A percentile compares a stretch with the other conserved stretches of the same genome.
Conservation (phyloP, 768 basidiomycete genomes). For the Vararia minispora region DNA sequence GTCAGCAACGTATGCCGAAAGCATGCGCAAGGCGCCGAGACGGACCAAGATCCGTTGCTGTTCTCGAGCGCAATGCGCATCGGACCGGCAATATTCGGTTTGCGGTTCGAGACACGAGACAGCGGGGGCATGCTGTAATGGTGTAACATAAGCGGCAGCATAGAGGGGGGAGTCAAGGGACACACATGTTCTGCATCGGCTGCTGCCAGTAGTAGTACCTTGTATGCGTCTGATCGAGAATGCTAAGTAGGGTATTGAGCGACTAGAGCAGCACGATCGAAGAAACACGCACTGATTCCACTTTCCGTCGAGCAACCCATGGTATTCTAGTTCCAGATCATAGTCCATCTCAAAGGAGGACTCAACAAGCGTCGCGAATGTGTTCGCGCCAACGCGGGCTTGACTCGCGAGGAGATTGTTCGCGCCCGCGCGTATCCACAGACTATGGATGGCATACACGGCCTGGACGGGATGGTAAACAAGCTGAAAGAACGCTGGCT, state of each 20-base stretch:
- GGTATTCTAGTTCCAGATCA: slow-evolving; percentile 50
- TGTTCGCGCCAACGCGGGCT: slow-evolving; percentile 50
- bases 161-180: neutral
- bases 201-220: slow-evolving; percentile 67
- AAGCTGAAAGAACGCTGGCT: slow-evolving; percentile 62
- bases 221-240: slow-evolving; percentile 67
- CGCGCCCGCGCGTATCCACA: slow-evolving; percentile 47
- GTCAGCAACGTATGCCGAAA: too few species aligned
- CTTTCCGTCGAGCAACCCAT: slow-evolving; percentile 42
- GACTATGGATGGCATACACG: slow-evolving; percentile 42
- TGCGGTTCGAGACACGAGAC: slow-evolving; percentile 39
- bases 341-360: slow-evolving; percentile 49
- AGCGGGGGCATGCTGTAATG: slow-evolving; percentile 37
- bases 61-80: slow-evolving; percentile 58
- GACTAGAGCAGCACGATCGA: neutral
- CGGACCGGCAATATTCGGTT: slow-evolving; percentile 46
- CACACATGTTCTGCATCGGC: slow-evolving; percentile 51
- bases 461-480: slow-evolving; percentile 56
- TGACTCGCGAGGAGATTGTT: slow-evolving; percentile 57
- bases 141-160: neutral
- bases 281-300: neutral
- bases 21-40: too few species aligned
- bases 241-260: slow-evolving; percentile 16
- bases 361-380: slow-evolving; percentile 42
- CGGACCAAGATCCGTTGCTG: slow-evolving; percentile 46